Evolutionary conservation across 2,329 filamentous ascomycete species (phyloP), one percentile per base, ranked within the genome.

Genomic region (Aschersonia sp.): DNA sequence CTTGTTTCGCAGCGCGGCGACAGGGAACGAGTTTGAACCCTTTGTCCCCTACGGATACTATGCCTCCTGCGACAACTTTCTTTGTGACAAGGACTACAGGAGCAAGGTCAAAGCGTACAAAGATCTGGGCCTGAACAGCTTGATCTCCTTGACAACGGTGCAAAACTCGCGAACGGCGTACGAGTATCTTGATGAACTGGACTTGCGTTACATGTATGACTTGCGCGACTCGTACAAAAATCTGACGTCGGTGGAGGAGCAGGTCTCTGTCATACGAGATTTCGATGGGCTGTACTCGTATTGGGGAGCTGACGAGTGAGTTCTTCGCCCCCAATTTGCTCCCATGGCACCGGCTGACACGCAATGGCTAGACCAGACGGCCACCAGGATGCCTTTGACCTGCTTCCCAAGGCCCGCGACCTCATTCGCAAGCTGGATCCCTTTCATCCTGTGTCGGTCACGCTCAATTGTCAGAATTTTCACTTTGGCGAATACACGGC

Each of bases 401-500:
- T 66, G 0, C 68, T 75, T 0, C 50, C 52, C 2, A 52, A 61
- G 28, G 65, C 70, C 0, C 69, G 73, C 54, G 56, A 66, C 35
- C 56, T 67, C 5, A 69, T 80, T 55, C 66, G 66, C 49, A 50
- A 57, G 0, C 58, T 79, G 1, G 78, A 82, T 59, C 74, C 73
- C 0, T 82, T 81, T 60, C 78, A 82, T 60, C 77, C 78, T 0
- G 70, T 78, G 2, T 72, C 72, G 2, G 63, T 80, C 4, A 73
- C 72, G 2, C 68, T 82, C 43, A 82, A 81, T 61, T 82, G 78
- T 65, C 68, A 71, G 48, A 73, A 82, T 61, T 81, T 77, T 61
- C 72, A 79, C 60, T 82, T 77, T 57, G 59, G 61, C 2, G 60
- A 71, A 9, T 82, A 82, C 62, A 64, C 70, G 0, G 57, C 62